Conservation (phyloP, 345 rosid species). For the Conringia planisiliqua region DNA sequence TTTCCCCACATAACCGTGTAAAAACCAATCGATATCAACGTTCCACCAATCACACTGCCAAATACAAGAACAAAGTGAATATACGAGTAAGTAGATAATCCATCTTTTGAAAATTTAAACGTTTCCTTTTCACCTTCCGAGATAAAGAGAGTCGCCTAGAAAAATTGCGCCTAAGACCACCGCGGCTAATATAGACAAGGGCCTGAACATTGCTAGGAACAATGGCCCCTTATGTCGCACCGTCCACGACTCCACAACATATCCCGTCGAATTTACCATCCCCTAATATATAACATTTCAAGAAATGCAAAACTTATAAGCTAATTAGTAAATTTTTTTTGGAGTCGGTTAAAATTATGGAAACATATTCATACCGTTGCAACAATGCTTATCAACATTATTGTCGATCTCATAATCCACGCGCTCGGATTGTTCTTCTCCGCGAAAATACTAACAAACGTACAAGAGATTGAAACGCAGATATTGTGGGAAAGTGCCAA, state of each 20-base stretch:
- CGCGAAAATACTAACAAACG: constrained; percentile 47
- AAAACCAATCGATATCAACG: constrained; percentile 61
- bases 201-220: constrained; percentile 61
- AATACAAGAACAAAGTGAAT: background rate
- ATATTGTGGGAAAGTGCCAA: constrained; percentile 52
- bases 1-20: constrained; percentile 88
- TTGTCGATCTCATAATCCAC: constrained; percentile 52
- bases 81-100: background rate
- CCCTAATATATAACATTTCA: constrained; percentile 41
- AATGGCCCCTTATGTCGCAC: constrained; percentile 63
- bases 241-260: constrained; percentile 54
- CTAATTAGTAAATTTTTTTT: background rate
- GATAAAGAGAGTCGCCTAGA: constrained; percentile 66
- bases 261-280: constrained; percentile 48
- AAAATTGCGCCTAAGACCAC: constrained; percentile 50
- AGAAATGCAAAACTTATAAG: constrained; percentile 3
- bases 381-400: constrained; percentile 58
- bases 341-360: background rate
- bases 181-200: constrained; percentile 64
- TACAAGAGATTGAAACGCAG: constrained; percentile 49
- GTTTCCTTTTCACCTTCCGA: constrained; percentile 50
- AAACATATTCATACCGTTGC: constrained; percentile 39
- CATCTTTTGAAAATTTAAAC: background rate
- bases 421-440: constrained; percentile 49
- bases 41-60: constrained; percentile 64